Evolutionary conservation across 2,329 filamentous ascomycete species (phyloP).

Genomic region (Ophiostoma piceae): DNA sequence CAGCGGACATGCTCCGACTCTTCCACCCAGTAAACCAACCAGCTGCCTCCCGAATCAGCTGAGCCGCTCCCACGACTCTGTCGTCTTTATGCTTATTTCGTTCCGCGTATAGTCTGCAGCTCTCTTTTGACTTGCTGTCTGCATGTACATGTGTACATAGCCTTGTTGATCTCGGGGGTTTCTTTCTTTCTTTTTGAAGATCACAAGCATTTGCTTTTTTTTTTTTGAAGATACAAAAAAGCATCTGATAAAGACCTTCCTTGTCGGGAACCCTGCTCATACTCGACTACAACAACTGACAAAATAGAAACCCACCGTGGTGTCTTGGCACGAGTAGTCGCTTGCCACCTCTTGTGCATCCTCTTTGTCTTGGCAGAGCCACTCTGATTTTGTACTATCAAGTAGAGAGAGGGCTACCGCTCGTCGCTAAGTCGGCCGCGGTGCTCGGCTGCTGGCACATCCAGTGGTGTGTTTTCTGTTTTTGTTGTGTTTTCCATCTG

Average conservation of each 20-base stretch:
- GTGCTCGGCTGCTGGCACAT: background rate
- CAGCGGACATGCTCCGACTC: background rate
- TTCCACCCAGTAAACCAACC: background rate
- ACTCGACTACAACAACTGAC: background rate
- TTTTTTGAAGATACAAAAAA: too few species aligned
- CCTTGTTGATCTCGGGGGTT: background rate
- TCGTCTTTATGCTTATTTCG: slow-evolving; percentile 2
- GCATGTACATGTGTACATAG: background rate
- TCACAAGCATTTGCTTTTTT: too few species aligned
- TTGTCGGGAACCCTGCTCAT: background rate
- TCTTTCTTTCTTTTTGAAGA: too few species aligned
- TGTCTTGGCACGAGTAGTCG: slow-evolving; percentile 1
- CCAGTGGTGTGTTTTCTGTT: background rate
- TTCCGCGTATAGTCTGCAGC: slow-evolving; percentile 1
- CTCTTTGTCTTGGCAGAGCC: background rate
- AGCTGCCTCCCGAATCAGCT: background rate
- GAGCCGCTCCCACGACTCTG: background rate
- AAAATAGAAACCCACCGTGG: background rate
- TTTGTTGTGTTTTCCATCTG: too few species aligned
- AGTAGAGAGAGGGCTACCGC: background rate
- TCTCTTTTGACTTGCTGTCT: background rate
- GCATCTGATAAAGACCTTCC: background rate
- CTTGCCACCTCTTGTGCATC: slow-evolving; percentile 1
- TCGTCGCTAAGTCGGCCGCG: background rate
- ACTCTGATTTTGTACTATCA: background rate